Conservation (phyloP, 2,329 filamentous ascomycete genomes). For the Neonectria punicea region DNA sequence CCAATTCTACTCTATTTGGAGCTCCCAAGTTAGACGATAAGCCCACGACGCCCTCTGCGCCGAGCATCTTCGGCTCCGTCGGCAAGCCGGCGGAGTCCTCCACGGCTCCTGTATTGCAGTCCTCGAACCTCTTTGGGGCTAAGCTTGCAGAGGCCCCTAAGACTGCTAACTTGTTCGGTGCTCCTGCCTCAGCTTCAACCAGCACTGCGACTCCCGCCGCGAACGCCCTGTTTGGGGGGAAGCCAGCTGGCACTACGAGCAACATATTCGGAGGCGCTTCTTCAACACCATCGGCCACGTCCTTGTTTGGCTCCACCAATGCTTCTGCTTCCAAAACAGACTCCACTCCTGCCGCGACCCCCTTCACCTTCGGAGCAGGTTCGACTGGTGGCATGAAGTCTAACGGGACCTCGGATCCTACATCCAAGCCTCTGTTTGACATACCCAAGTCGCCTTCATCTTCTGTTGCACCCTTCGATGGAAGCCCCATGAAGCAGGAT, state of each 20-base stretch:
- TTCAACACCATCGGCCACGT: conserved; percentile 34
- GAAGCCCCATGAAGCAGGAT: conserved; percentile 58
- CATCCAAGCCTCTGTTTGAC: conserved; percentile 52
- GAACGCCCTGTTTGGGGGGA: conserved; percentile 40
- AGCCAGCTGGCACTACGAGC: conserved; percentile 34
- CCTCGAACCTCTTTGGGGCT: conserved; percentile 49
- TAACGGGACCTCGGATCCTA: conserved; percentile 41
- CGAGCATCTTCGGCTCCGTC: conserved; percentile 51
- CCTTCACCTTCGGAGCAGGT: conserved; percentile 50
- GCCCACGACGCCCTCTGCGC: conserved; percentile 26
- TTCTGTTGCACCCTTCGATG: conserved; percentile 51
- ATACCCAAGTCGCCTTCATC: conserved; percentile 49
- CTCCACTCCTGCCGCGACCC: conserved; percentile 35
- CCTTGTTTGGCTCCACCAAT: conserved; percentile 40
- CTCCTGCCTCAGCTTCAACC: conserved; percentile 25
- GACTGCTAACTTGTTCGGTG: conserved; percentile 48
- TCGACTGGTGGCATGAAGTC: conserved; percentile 40
- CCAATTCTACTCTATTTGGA: conserved; percentile 39
- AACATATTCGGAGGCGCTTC: conserved; percentile 48
- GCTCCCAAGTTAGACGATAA: conserved; percentile 39
- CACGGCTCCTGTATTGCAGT: conserved; percentile 40
- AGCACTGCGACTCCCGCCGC: conserved; percentile 29
- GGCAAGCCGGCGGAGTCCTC: conserved; percentile 45
- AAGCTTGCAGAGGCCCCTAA: conserved; percentile 44
- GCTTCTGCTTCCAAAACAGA: conserved; percentile 37